These are phyloP conservation scores for Aquilaria yunnanensis DNA, from an alignment of 345 rosid species.

Conservation along the genomic window DNA sequence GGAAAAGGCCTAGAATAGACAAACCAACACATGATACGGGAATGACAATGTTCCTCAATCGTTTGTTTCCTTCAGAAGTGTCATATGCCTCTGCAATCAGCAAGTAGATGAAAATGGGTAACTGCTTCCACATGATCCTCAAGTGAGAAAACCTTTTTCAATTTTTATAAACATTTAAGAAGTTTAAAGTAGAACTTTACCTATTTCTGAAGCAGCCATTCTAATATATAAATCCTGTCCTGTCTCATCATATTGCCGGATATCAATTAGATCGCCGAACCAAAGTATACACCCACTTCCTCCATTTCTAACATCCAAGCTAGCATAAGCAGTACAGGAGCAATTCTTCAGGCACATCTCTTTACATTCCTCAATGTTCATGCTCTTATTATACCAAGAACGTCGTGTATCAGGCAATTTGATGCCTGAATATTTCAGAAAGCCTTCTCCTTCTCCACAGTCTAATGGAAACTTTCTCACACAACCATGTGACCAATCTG, in stretches of 20 bases:
- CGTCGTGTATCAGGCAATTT: slow-evolving; percentile 36
- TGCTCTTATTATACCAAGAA: slow-evolving; percentile 21
- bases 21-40: slow-evolving; percentile 1
- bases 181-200: not conserved
- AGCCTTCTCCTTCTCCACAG: slow-evolving; percentile 28
- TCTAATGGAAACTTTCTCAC: slow-evolving; percentile 17
- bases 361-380: slow-evolving; percentile 18
- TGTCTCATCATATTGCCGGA: slow-evolving; percentile 7
- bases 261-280: slow-evolving; percentile 11
- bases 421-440: slow-evolving; percentile 20
- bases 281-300: slow-evolving; percentile 16
- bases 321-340: not conserved
- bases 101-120: not conserved
- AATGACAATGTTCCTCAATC: not conserved
- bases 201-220: slow-evolving; percentile 42
- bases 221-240: slow-evolving; percentile 45
- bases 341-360: no score
- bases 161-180: not conserved
- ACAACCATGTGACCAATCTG: slow-evolving; percentile 44
- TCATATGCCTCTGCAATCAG: slow-evolving; percentile 1
- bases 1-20: not conserved
- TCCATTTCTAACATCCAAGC: slow-evolving; percentile 11
- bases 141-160: no score
- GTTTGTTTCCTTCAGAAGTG: not conserved
- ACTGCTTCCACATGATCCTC: no score